These are phyloP conservation scores for Talaromyces ruber DNA, from an alignment of 495 filamentous ascomycete species.

Conservation along the genomic window DNA sequence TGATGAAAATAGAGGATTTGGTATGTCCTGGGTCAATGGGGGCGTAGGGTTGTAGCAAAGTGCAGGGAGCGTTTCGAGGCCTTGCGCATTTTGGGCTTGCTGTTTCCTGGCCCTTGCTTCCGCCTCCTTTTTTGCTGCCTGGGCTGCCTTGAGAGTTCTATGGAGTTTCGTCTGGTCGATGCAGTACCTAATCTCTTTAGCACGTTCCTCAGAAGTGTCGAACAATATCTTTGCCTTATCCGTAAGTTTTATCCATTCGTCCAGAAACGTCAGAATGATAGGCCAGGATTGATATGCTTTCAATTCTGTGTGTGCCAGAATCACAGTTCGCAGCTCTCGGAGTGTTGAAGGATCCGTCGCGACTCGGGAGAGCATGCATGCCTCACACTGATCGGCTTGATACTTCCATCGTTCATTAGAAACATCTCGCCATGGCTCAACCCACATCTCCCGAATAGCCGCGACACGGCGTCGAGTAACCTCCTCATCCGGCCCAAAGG, in stretches of 20 bases:
- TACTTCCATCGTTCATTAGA: constrained; percentile 5
- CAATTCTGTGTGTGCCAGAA: constrained; percentile 7
- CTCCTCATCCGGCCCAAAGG: constrained; percentile 6
- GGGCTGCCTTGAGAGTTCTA: background rate
- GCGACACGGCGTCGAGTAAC: constrained; percentile 11
- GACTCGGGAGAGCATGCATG: constrained; percentile 33
- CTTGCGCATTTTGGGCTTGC: background rate
- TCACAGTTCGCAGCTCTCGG: constrained; percentile 18
- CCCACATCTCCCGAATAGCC: constrained; percentile 25
- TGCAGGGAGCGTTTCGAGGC: background rate
- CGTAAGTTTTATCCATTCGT: background rate
- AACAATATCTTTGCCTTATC: background rate
- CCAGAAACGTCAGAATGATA: background rate
- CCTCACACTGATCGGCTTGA: constrained; percentile 28
- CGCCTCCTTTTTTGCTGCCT: background rate
- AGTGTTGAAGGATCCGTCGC: constrained; percentile 12
- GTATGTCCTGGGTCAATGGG: background rate
- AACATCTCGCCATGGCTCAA: background rate
- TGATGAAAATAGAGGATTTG: background rate
- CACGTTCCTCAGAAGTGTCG: background rate
- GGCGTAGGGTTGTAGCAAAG: background rate
- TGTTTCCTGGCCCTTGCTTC: background rate
- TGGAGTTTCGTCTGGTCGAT: no score
- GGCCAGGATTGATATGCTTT: background rate
- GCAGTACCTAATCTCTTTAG: background rate